These are phyloP conservation scores for Dipteronia dyeriana DNA, from an alignment of 345 rosid species.

Conservation along the genomic window DNA sequence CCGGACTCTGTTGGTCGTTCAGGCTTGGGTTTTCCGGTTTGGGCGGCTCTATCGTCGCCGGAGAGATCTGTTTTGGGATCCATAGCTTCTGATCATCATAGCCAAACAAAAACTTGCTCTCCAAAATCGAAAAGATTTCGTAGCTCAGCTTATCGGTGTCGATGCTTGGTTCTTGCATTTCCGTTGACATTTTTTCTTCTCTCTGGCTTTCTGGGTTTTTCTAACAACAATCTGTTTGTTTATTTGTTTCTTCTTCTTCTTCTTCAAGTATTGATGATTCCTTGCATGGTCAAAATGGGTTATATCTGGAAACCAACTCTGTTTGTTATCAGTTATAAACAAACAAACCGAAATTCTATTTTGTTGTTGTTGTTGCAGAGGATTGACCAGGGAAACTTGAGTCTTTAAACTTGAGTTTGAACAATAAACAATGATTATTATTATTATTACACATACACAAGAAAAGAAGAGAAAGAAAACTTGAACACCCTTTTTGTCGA, in stretches of 20 bases:
- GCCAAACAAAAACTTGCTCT: conserved; percentile 86
- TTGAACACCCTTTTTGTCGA: background rate
- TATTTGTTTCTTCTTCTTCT: background rate
- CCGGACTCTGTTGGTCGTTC: background rate
- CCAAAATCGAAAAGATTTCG: conserved; percentile 93
- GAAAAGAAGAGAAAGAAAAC: conserved; percentile 21
- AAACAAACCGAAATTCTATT: no score
- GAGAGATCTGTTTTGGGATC: conserved; percentile 59
- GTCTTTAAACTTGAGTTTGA: conserved; percentile 23
- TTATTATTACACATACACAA: conserved; percentile 4
- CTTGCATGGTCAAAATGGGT: conserved; percentile 23
- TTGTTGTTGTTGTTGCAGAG: no score
- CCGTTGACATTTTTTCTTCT: conserved; percentile 33
- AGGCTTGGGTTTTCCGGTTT: conserved; percentile 25
- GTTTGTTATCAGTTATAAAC: no score
- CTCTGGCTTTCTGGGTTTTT: background rate
- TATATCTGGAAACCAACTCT: no score
- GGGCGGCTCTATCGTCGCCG: conserved; percentile 25
- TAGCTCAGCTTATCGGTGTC: conserved; percentile 96
- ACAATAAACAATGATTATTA: background rate
- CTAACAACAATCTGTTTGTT: background rate
- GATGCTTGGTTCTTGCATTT: conserved; percentile 91
- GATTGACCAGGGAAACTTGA: background rate
- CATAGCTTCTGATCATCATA: conserved; percentile 83
- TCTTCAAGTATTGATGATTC: conserved; percentile 19